Evolutionary conservation across 805 yeast genomes (phyloP).

Genomic region (Helenozyma rhizophorensis): DNA sequence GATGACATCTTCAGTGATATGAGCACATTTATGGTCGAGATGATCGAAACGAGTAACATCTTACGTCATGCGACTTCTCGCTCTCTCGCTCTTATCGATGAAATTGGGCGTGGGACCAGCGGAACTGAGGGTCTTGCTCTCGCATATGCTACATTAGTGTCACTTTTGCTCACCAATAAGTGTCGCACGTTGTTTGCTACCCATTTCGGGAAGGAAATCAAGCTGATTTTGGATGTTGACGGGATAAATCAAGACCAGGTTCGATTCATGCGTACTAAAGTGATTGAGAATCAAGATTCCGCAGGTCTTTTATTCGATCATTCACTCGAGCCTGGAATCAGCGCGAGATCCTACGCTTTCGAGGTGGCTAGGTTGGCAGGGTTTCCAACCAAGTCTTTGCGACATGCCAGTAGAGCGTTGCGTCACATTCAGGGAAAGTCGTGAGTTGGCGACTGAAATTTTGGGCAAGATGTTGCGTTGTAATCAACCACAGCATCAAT

Average conservation of each 20-base stretch:
- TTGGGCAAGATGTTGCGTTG: too few relatives aligned
- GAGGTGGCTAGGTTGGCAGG: slow-evolving; percentile 78
- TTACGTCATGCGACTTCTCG: slow-evolving; percentile 29
- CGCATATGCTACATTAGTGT: slow-evolving; percentile 69
- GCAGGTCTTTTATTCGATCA: slow-evolving; percentile 45
- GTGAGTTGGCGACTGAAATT: too few relatives aligned
- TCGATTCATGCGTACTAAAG: slow-evolving; percentile 30
- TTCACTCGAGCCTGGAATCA: slow-evolving; percentile 59
- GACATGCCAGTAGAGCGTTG: slow-evolving; percentile 43
- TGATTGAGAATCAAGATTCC: slow-evolving; percentile 18
- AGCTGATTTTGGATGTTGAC: slow-evolving; percentile 32
- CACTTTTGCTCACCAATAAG: slow-evolving; percentile 48
- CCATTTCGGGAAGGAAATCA: slow-evolving; percentile 54
- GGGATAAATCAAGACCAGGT: slow-evolving; percentile 23
- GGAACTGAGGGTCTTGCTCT: slow-evolving; percentile 80
- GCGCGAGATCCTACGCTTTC: slow-evolving; percentile 70
- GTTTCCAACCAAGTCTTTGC: slow-evolving; percentile 58
- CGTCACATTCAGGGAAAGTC: too few relatives aligned
- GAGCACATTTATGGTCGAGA: slow-evolving; percentile 52
- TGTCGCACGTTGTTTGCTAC: slow-evolving; percentile 87
- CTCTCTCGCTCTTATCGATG: slow-evolving; percentile 40
- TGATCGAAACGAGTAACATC: slow-evolving; percentile 38
- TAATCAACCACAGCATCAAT: too few relatives aligned
- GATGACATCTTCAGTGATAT: slow-evolving; percentile 25
- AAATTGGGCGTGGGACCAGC: slow-evolving; percentile 50